Conservation (phyloP, 495 filamentous ascomycete species). For the Penicillium cinerascens region DNA sequence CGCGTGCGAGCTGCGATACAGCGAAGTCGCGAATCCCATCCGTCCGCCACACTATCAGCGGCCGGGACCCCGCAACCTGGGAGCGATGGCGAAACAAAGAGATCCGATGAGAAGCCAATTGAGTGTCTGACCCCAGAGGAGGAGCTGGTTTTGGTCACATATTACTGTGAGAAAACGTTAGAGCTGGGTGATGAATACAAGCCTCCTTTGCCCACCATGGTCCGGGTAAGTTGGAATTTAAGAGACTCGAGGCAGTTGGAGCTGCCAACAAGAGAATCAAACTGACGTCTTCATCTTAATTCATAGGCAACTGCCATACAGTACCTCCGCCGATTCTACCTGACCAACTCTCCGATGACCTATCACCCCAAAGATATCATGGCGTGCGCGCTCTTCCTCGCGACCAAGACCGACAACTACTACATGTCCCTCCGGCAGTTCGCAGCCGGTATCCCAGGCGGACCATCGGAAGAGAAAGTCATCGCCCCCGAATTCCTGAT, state of each 20-base stretch:
- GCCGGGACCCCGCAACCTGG: conserved; percentile 36
- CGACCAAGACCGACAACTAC: conserved; percentile 83
- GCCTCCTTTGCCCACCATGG: conserved; percentile 73
- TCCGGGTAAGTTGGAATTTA: conserved; percentile 53
- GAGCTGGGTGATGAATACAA: conserved; percentile 73
- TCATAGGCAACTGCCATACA: conserved; percentile 79
- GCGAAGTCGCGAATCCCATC: conserved; percentile 41
- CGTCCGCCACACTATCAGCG: conserved; percentile 36
- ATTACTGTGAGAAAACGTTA: conserved; percentile 70
- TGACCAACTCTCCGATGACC: conserved; percentile 90
- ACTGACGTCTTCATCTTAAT: not conserved
- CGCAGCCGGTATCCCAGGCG: conserved; percentile 57
- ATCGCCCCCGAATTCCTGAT: conserved; percentile 87
- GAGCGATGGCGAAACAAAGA: conserved; percentile 31
- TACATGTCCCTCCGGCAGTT: conserved; percentile 70
- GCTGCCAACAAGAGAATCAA: not conserved
- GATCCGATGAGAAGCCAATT: conserved; percentile 46
- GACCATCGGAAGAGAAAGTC: conserved; percentile 65
- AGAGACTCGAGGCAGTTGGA: not conserved
- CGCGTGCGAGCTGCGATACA: conserved; percentile 64
- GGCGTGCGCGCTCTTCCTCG: conserved; percentile 82
- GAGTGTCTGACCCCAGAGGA: conserved; percentile 77
- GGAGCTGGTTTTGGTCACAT: conserved; percentile 74
- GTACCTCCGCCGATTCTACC: conserved; percentile 91
- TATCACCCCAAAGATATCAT: conserved; percentile 87